Conservation (phyloP, 306 rosid genomes). For the Medicago lupulina region DNA sequence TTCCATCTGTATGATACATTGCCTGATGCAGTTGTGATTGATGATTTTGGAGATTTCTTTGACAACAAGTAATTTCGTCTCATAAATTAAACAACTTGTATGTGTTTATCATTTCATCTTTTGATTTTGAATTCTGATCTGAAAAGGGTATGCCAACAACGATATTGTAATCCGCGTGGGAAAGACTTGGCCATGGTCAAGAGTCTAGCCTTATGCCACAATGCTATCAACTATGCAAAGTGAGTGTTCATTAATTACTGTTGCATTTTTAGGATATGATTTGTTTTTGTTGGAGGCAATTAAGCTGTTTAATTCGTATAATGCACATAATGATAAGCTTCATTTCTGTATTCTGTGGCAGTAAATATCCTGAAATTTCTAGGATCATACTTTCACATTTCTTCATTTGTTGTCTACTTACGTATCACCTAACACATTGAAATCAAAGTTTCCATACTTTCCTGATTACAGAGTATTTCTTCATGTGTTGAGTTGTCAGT, state of each 20-base stretch:
- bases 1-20: constrained; percentile 68
- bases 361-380: constrained; percentile 36
- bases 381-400: no score
- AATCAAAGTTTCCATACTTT: no score
- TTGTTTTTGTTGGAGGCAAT: neutral
- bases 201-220: constrained; percentile 80
- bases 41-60: constrained; percentile 87
- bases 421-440: no score
- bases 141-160: constrained; percentile 76
- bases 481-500: no score
- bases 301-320: constrained; percentile 6
- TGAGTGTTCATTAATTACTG: constrained; percentile 43
- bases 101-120: constrained; percentile 7
- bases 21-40: constrained; percentile 75
- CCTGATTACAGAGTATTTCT: no score
- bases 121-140: constrained; percentile 14
- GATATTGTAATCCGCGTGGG: constrained; percentile 68
- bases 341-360: constrained; percentile 37
- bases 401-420: no score
- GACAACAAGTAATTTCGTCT: constrained; percentile 54
- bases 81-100: neutral
- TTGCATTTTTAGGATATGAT: neutral
- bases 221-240: constrained; percentile 78
- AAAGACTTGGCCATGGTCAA: constrained; percentile 89
- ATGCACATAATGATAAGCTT: neutral